Evolutionary conservation across 129 eudicot genomes (phyloP), one percentile per base, ranked within the genome.

Genomic region (Sambucus nigra): DNA sequence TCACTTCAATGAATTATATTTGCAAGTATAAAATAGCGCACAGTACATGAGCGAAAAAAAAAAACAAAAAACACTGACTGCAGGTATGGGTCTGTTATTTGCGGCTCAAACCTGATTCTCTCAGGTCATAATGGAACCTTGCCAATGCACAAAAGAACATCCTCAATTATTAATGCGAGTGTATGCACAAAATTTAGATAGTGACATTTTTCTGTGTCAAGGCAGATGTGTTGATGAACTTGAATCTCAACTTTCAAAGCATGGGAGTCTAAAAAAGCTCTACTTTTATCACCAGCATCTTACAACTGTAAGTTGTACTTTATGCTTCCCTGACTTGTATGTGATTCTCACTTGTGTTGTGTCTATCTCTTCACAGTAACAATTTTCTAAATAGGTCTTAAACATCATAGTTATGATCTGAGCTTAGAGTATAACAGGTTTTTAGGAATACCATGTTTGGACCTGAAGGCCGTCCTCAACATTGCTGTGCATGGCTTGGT

Each of bases 401-500:
- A 35, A 31, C 38, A 31, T 31, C 5, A 5, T 3, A 53, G 54
- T 22, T 63, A 19, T 49, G 13, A 61, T 67, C 51, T 65, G 72
- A 35, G 48, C 59, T 32, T 49, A 49, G 62, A 19, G 9, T 38
- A 7, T 65, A 20, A 50, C 81, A 92, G 99, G 99, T 92, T 66
- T 92, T 92, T 71, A 77, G 99, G 62, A 86, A 92, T 67, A 92
- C 99, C 57, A 92, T 92, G 99, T 92, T 92, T 86, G 99, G 96
- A 51, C 99, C 99, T 19, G 99, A 92, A 73, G 99, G 99, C 47
- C 95, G 99, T 44, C 99, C 99, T 22, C 99, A 92, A 66, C 99
- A 92, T 72, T 92, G 99, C 65, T 92, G 99, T 77, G 94, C 99
- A 26, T 92, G 99, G 99, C 95, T 92, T 53, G 94, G 99, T 71